A percentile compares a stretch with the other conserved stretches of the same genome.
Evolutionary conservation across 495 filamentous ascomycete species (phyloP).

Genomic region (Aspergillus asperescens): DNA sequence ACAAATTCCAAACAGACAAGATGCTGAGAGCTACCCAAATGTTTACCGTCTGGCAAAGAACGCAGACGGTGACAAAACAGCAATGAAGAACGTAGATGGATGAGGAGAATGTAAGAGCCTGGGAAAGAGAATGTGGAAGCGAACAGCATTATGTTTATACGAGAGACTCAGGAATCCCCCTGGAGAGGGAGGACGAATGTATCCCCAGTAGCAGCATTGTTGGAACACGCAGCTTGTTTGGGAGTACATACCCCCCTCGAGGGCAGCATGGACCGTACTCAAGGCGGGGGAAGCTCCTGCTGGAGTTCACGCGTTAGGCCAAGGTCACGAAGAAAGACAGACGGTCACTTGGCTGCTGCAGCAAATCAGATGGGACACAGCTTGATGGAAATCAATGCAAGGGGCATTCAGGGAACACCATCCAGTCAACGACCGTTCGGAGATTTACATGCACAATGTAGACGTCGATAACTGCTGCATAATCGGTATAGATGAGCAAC

Average conservation of each 20-base stretch:
- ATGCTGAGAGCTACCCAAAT: constrained; percentile 37
- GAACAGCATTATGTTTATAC: constrained; percentile 47
- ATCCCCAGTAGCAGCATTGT: constrained; percentile 37
- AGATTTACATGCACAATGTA: constrained; percentile 37
- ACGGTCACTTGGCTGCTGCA: constrained; percentile 31
- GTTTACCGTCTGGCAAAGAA: constrained; percentile 43
- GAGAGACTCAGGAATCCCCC: constrained; percentile 36
- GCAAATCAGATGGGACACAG: constrained; percentile 43
- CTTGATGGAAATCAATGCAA: constrained; percentile 38
- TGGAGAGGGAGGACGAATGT: constrained; percentile 26
- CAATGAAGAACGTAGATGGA: constrained; percentile 39
- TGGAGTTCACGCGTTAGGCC: constrained; percentile 33
- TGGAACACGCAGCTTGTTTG: constrained; percentile 36
- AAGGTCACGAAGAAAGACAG: constrained; percentile 29
- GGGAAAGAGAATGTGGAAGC: constrained; percentile 56
- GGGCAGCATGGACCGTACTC: constrained; percentile 35
- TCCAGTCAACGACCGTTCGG: constrained; percentile 39
- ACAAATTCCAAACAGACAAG: constrained; percentile 40
- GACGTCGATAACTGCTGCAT: constrained; percentile 18
- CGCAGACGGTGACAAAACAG: constrained; percentile 35
- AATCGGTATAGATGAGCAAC: constrained; percentile 25
- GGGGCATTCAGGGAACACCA: constrained; percentile 36
- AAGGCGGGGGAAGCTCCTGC: constrained; percentile 29
- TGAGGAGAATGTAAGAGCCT: constrained; percentile 48
- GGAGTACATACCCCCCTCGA: constrained; percentile 35